phyloP scores from a whole-genome alignment of 2,329 filamentous ascomycete genomes.

The Madurella mycetomatis region DNA sequence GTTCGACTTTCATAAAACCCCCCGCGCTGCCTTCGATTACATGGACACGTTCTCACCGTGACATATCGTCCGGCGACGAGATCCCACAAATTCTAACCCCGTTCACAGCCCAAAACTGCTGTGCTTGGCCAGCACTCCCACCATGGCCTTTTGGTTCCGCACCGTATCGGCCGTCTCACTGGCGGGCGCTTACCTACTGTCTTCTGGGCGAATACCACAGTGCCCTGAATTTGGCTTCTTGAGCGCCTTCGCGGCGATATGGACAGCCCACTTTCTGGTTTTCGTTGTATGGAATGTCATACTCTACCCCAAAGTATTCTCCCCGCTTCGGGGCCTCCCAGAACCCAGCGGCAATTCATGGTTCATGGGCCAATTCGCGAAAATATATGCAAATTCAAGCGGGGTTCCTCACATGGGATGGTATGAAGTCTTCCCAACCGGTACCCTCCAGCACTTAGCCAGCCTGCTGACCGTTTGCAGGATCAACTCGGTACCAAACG shows the following conservation, averaged over 20 bases:
- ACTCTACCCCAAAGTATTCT: conserved; percentile 47
- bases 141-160: conserved; percentile 28
- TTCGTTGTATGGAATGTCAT: conserved; percentile 41
- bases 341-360: conserved; percentile 41
- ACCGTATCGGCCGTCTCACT: conserved; percentile 29
- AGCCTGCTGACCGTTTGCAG: conserved; percentile 36
- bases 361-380: conserved; percentile 45
- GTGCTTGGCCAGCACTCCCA: background rate
- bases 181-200: conserved; percentile 31
- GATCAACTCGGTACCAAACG: conserved; percentile 58
- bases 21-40: no score
- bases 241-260: conserved; percentile 34
- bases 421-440: conserved; percentile 29
- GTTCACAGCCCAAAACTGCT: background rate
- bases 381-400: conserved; percentile 37
- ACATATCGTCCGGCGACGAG: no score
- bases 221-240: conserved; percentile 34
- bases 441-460: background rate
- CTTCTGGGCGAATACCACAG: conserved; percentile 24
- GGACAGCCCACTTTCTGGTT: conserved; percentile 32
- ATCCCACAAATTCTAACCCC: background rate
- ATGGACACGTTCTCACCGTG: no score
- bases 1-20: no score
- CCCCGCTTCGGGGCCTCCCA: conserved; percentile 46
- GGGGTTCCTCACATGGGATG: conserved; percentile 46